Evolutionary conservation across 2,329 filamentous ascomycete species (phyloP), one percentile per base, ranked within the genome.

Genomic region (Botrytis porri): DNA sequence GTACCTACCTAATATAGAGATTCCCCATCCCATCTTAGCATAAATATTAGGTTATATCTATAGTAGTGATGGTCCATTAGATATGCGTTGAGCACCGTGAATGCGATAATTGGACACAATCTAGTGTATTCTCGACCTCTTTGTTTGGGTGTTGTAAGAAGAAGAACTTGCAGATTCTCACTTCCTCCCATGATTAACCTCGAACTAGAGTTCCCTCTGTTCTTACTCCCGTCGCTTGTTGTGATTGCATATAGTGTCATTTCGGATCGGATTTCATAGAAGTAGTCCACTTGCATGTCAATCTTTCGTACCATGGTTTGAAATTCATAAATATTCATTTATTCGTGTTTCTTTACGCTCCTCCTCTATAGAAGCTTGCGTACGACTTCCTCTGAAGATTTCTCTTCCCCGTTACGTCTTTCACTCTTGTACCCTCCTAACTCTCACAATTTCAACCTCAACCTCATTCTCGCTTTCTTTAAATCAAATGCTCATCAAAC

Each of bases 401-500:
- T 16, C 6, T n/a, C 37, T 16, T 37, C 6, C n/a, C 25, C 22
- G 22, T 7, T 25, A 22, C 32, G 32, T 32, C 54, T 60, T 60
- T 25, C 35, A 14, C 35, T 43, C 9, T 37, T 25, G 8, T 37
- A 12, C 35, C 10, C 5, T 41, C 60, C 12, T 7, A 18, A 2
- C 25, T 39, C 14, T 32, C 22, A n/a, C n/a, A 37, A 9, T 7
- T 18, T n/a, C n/a, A n/a, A 32, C 18, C 39, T 29, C 29, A n/a
- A 16, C 10, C 39, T 32, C 61, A 29, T 35, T 35, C 57, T 35
- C 32, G 37, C n/a, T 10, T 3, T 51, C 54, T 41, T 77, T 76
- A 80, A 57, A 78, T 43, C 75, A 92, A 80, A 80, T 87, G 85
- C 81, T 89, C 84, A 77, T 92, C 87, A 77, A 97, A 94, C 93